These are phyloP conservation scores for Umbelopsis ramanniana DNA, from an alignment of 192 early-diverging fungal genomes.

Conservation along the genomic window DNA sequence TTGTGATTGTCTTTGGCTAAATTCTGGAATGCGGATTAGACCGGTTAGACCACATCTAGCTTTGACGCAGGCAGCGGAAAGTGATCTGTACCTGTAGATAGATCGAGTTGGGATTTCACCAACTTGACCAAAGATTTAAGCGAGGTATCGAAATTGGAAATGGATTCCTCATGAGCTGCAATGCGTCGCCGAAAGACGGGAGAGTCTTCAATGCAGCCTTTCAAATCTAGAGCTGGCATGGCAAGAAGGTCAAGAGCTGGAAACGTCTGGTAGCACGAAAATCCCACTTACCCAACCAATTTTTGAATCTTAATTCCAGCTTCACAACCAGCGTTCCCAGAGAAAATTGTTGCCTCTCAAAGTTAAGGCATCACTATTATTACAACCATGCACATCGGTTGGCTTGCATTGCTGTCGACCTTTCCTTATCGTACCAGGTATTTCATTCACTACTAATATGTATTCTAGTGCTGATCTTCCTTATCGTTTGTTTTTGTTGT, in stretches of 20 bases:
- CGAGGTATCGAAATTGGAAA: constrained; percentile 54
- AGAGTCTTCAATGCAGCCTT: constrained; percentile 61
- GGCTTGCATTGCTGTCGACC: too few species aligned
- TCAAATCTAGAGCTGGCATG: constrained; percentile 58
- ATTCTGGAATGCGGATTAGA: constrained; percentile 34
- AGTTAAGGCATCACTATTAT: too few species aligned
- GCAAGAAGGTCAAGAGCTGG: constrained; percentile 12
- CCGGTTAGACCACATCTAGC: not conserved
- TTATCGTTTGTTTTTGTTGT: too few species aligned
- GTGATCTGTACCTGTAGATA: constrained; percentile 50
- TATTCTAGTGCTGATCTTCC: too few species aligned
- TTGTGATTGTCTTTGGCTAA: constrained; percentile 54
- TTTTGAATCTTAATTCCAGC: not conserved
- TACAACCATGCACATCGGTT: too few species aligned
- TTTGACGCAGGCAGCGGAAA: too few species aligned
- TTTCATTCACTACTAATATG: too few species aligned
- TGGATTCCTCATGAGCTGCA: constrained; percentile 53
- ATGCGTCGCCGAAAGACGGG: constrained; percentile 59
- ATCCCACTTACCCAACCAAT: not conserved
- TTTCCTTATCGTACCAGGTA: too few species aligned
- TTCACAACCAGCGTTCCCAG: too few species aligned
- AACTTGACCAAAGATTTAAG: constrained; percentile 58
- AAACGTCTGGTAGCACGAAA: not conserved
- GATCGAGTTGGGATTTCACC: constrained; percentile 53
- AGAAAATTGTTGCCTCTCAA: too few species aligned